Base-by-base conservation (phyloP, 768 basidiomycete species). In the Lentinula sp. region DNA sequence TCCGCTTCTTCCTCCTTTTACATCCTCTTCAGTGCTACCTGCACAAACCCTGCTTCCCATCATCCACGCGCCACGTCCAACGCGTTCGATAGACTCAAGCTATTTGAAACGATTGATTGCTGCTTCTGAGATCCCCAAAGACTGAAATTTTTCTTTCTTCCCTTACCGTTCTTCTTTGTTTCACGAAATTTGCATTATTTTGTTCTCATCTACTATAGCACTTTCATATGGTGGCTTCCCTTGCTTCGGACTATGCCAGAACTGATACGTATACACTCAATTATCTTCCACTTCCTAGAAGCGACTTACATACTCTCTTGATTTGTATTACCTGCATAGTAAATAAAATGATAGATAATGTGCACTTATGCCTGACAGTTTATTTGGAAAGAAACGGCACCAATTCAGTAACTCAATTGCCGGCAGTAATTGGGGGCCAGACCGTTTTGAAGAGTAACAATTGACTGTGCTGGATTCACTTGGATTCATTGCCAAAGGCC, bases 301-400 rank as follows among this genome's bases (percentile, higher is more conserved):
- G 89, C 80, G 16, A 87, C 80, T 53, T 79, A 70, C n/a, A 88
- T 87, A 40, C 89, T 76, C 54, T 84, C 84, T 63, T 87, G 84
- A 4, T 87, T 28, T 28, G 28, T 28, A 28, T 28, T 28, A 28
- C 28, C 28, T 28, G 28, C 28, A 28, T 28, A 28, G 28, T 28
- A 28, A 28, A 28, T 28, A 28, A 28, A 28, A 28, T 28, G 28
- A 28, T 28, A 28, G 28, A 28, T 28, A 28, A 28, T 28, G 3
- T 28, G 28, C 28, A 28, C 28, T 28, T 1, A 4, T 3, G 3
- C 28, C 28, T 28, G 28, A 28, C 28, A 28, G 28, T 28, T 28
- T 3, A 28, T 28, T 28, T 28, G 28, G 28, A 28, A 3, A 4
- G 1, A 28, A 28, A 28, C 28, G 28, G 28, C 28, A 28, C 28